Base-by-base conservation (phyloP, 164 flowering plant species). In the Akebia trifoliata region DNA sequence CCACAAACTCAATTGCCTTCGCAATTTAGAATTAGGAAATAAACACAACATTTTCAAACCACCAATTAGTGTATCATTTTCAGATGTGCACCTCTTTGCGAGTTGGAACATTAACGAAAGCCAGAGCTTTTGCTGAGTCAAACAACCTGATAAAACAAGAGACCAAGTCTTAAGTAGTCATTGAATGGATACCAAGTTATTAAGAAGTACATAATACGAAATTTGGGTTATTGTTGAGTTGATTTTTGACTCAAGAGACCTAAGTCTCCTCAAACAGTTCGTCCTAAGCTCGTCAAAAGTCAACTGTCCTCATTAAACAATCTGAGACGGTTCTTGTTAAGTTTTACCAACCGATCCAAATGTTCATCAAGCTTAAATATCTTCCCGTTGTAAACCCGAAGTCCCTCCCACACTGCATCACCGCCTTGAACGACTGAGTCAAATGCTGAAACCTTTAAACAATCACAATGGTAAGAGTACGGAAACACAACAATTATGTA, bases 371-470 rank as follows among this genome's bases (percentile, higher is more conserved):
- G 95, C 72, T 87, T 93, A 64, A 93, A 87, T 57, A 90, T 52
- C 72, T 86, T 93, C 59, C 96, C 86, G 25, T 65, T 56, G 63
- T 90, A 85, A 59, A 93, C 66, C 54, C 96, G 82, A 64, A 93
- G 99, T 37, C 99, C 99, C 65, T 93, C 99, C 99, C 97, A 86
- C 29, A 84, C 99, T 38, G 82, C 86, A 72, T 93, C 99, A 61
- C 99, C 99, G 44, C 99, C 99, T 93, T 93, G 99, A 69, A 93
- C 99, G 64, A 90, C 78, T 1, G 99, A 93, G 67, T 93, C 97
- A 59, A 87, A 77, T 17, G 85, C 97, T 50, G 97, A 93, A 75
- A 93, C 96, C 99, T 93, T 58, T 42, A 47, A 60, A 39, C 48
- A 38, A 39, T 38, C 36, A 54, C 51, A 26, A n/a, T 56, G 25